phyloP scores from a whole-genome alignment of 345 rosid genomes.

The Streptanthus diversifolius region DNA sequence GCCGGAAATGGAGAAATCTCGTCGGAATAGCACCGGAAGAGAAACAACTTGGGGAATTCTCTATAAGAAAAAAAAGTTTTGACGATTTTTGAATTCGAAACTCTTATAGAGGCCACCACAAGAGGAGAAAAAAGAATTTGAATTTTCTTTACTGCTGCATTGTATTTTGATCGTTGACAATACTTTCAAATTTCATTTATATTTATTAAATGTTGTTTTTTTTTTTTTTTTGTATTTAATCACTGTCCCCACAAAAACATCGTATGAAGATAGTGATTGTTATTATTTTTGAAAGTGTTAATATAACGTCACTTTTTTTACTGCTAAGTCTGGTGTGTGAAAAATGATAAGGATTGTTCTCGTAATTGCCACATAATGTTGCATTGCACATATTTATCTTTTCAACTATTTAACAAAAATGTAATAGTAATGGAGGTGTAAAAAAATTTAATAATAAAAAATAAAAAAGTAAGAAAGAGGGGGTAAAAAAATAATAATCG shows the following conservation, averaged over 20 bases:
- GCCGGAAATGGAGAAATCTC: background rate
- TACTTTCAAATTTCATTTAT: background rate
- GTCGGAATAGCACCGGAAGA: background rate
- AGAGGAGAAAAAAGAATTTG: background rate
- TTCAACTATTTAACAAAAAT: background rate
- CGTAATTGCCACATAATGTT: background rate
- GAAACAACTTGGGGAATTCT: background rate
- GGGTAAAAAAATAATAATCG: no score
- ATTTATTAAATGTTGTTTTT: background rate
- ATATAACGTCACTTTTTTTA: background rate
- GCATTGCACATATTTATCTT: background rate
- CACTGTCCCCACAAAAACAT: constrained; percentile 12
- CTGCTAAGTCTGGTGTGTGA: background rate
- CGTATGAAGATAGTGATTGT: constrained; percentile 18
- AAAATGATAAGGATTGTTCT: background rate
- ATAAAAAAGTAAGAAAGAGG: no score
- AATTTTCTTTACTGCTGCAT: background rate
- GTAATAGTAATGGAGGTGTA: no score
- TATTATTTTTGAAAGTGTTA: background rate
- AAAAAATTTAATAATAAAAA: no score
- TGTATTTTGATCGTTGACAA: constrained; percentile 6
- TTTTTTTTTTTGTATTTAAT: background rate
- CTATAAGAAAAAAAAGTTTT: background rate
- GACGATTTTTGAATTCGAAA: background rate
- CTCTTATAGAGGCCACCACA: no score